Evolutionary conservation across 2,329 filamentous ascomycete genomes (phyloP), one percentile per base, ranked within the genome.

Genomic region (Boeremia exigua): DNA sequence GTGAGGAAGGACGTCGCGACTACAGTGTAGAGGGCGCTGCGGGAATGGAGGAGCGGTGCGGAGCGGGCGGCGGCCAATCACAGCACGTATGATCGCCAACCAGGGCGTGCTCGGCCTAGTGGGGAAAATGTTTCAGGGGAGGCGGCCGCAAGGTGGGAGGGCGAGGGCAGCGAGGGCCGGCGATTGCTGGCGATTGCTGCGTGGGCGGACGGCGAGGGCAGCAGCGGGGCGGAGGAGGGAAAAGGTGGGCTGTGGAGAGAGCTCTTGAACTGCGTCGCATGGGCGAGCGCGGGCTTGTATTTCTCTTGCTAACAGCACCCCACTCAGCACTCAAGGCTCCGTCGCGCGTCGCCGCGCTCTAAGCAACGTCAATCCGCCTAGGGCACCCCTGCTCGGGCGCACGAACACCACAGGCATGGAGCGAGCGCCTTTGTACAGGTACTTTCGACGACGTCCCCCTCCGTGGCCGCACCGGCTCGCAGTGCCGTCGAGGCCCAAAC

Each of bases 331-430:
- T 55, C 39, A 58, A 54, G 53, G 58, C 48, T 50, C 47, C 53
- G 43, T 50, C 53, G 53, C 53, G 47, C 53, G 53, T 51, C 47
- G 53, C 47, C 47, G 53, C 53, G 42, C 60, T 56, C 60, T 59
- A 60, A 56, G 51, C 65, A 68, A 63, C 61, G 61, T 63, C 62
- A 63, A 63, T 61, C 61, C 49, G 62, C 63, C 63, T 60, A 65
- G 62, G 58, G 38, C 37, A 51, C 52, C 65, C 61, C 65, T 69
- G 61, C 55, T 45, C 42, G 28, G 51, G 53, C 53, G 53, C 62
- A 67, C 63, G 61, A 67, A 56, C 65, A 61, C 59, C 62, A 61
- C 59, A 55, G 58, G 38, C 50, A 40, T 52, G 58, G 54, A 59
- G 59, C 58, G 54, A 57, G 59, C 52, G 37, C 47, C 42, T 54